Evolutionary conservation across 2,329 filamentous ascomycete genomes (phyloP), one percentile per base, ranked within the genome.

Genomic region (Eutypa lata): DNA sequence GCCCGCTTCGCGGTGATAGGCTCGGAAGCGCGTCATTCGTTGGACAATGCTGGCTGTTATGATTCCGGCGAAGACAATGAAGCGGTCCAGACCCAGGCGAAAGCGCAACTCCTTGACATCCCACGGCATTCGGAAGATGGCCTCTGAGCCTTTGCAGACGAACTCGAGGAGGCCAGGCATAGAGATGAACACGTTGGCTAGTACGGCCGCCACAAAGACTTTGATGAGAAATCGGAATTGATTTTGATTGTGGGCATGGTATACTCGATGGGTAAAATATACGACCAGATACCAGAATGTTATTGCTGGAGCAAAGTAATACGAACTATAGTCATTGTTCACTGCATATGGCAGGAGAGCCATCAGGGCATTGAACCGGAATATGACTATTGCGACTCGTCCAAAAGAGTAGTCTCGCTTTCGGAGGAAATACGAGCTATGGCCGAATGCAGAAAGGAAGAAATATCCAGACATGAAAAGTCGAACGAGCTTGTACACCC

Each of bases 261-360:
- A 71, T 18, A 76, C 61, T 18, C 71, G 68, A 52, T 86, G 68
- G 4, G 80, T 83, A 28, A 70, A 56, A 61, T 76, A 86, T n/a
- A 82, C 70, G 21, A 84, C 68, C 6, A 83, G 57, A 61, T 84
- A 87, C 81, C 83, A 88, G 62, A 86, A 84, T 47, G 76, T 83
- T 38, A 80, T 73, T 2, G 85, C 69, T 1, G 81, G 77, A 0
- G 81, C 75, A 59, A 86, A 84, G 65, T 83, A 81, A 64, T 87
- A 86, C 26, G 77, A 73, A 24, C 73, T 65, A 65, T 82, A 86
- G 33, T 76, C 71, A 2, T 79, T 84, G 22, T 73, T 68, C 77
- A 86, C 81, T 56, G 81, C 71, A 21, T 81, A 81, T 1, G 80
- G 72, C 31, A 87, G 67, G 0, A 75, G 56, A 19, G 76, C 75